Evolutionary conservation across 495 filamentous ascomycete species (phyloP).

Genomic region (Aspergillus asperescens): DNA sequence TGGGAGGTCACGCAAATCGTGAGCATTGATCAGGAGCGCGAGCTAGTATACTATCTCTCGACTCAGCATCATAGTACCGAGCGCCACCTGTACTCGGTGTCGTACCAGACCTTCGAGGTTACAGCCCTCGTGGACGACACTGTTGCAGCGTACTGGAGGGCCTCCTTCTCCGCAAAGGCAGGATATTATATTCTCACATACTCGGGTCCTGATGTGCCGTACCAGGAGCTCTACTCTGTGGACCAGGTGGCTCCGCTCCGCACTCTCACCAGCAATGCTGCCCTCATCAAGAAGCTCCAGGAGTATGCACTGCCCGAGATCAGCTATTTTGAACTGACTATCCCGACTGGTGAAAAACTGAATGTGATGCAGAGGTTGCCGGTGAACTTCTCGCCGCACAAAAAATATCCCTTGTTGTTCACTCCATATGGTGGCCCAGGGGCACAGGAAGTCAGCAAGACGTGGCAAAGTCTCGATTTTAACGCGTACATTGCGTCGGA

Average conservation of each 20-base stretch:
- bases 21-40: conserved; percentile 13
- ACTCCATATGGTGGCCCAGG: conserved; percentile 20
- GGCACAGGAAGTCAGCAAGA: conserved; percentile 13
- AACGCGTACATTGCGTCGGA: conserved; percentile 21
- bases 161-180: conserved; percentile 15
- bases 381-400: conserved; percentile 7
- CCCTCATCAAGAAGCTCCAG: conserved; percentile 6
- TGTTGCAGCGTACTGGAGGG: conserved; percentile 16
- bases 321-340: conserved; percentile 16
- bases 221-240: conserved; percentile 20
- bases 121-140: conserved; percentile 18
- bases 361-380: conserved; percentile 21
- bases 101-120: conserved; percentile 13
- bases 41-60: conserved; percentile 19
- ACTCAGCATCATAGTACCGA: conserved; percentile 21
- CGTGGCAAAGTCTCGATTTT: conserved; percentile 12
- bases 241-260: conserved; percentile 11
- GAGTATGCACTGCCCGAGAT: conserved; percentile 15
- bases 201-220: conserved; percentile 16
- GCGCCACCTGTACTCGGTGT: conserved; percentile 19
- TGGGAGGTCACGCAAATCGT: conserved; percentile 18
- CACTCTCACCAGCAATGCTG: conserved; percentile 17
- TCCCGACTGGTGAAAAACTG: conserved; percentile 15
- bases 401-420: conserved; percentile 20
- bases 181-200: conserved; percentile 19